phyloP scores from a whole-genome alignment of 306 rosid genomes.

The Abrus pulchellus region DNA sequence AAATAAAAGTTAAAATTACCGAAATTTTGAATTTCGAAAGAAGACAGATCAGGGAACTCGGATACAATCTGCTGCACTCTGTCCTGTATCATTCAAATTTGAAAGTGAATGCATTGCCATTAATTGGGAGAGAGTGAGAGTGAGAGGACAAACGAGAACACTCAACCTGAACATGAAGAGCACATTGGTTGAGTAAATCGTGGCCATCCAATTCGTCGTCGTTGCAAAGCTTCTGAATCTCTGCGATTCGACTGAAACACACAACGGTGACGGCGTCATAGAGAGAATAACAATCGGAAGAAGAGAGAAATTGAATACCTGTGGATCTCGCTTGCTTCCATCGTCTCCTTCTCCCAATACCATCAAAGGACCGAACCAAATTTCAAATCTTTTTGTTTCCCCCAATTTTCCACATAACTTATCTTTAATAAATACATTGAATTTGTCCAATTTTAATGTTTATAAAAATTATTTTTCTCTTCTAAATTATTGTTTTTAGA shows the following conservation, averaged over 20 bases:
- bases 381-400: conserved; percentile 2
- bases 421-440: no score
- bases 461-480: no score
- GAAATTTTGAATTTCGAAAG: conserved; percentile 48
- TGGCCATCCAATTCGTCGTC: conserved; percentile 48
- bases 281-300: background rate
- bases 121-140: background rate
- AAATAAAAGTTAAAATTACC: conserved; percentile 46
- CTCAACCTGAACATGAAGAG: conserved; percentile 61
- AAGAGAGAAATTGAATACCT: conserved; percentile 54
- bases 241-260: conserved; percentile 64
- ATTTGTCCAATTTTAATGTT: no score
- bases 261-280: background rate
- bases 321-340: conserved; percentile 41
- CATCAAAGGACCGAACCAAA: background rate
- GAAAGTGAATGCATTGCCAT: background rate
- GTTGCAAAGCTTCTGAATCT: conserved; percentile 48
- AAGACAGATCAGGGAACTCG: conserved; percentile 55
- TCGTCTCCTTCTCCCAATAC: background rate
- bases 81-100: conserved; percentile 53
- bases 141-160: background rate
- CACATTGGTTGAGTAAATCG: conserved; percentile 58
- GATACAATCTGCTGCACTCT: conserved; percentile 63
- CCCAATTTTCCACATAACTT: background rate
- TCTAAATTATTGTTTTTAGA: no score